Percentiles rank a stretch among this genome's conserved stretches.
Conservation (phyloP, 108 stramenopile genomes). For the Cyclotella atomus region DNA sequence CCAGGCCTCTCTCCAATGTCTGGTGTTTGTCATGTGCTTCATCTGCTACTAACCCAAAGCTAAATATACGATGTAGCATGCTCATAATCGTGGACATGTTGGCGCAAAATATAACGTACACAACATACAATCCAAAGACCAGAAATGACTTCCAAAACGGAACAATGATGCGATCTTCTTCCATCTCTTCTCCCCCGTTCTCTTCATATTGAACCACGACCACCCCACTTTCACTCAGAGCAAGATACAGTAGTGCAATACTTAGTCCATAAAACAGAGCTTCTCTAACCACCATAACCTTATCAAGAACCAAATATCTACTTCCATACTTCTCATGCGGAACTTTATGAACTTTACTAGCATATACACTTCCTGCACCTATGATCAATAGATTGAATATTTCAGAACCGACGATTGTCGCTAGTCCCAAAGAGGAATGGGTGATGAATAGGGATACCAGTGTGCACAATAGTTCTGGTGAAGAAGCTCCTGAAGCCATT, state of each 20-base stretch:
- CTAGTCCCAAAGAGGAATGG: constrained; percentile 82
- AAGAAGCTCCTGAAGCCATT: constrained; percentile 86
- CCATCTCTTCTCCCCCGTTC: constrained; percentile 20
- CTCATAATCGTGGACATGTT: constrained; percentile 46
- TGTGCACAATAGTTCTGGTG: constrained; percentile 71
- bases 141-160: constrained; percentile 60
- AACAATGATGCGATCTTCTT: constrained; percentile 61
- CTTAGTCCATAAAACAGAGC: constrained; percentile 69
- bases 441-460: constrained; percentile 81
- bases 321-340: constrained; percentile 46
- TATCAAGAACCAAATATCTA: constrained; percentile 53
- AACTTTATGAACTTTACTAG: constrained; percentile 25
- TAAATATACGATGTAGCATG: too few relatives aligned
- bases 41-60: too few relatives aligned
- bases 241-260: constrained; percentile 62
- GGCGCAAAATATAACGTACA: constrained; percentile 73
- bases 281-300: constrained; percentile 67
- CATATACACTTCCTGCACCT: constrained; percentile 76
- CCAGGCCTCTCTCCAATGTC: neutral
- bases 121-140: constrained; percentile 70
- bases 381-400: constrained; percentile 92
- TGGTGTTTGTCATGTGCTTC: neutral
- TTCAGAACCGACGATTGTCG: constrained; percentile 68
- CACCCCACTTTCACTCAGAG: constrained; percentile 49
- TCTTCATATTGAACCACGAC: constrained; percentile 39